Evolutionary conservation across 345 rosid species (phyloP).

Genomic region (Eucalyptus rudis): DNA sequence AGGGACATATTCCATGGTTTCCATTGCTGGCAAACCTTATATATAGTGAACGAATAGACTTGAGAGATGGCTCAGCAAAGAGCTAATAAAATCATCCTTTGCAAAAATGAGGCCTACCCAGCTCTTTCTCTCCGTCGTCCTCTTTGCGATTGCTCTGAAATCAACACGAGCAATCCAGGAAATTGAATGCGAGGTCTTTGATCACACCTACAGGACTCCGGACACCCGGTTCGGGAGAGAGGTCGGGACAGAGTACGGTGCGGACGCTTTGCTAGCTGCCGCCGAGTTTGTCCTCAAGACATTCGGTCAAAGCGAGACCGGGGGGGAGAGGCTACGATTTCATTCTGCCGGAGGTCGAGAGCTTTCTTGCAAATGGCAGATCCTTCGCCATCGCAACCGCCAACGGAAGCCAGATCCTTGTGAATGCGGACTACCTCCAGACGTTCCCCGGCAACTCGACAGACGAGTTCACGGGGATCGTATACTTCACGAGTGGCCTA

Average conservation of each 20-base stretch:
- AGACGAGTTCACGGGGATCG: neutral
- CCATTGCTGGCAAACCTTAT: neutral
- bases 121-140: neutral
- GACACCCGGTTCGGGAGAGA: neutral
- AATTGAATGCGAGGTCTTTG: neutral
- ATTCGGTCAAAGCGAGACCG: neutral
- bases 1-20: neutral
- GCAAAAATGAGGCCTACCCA: neutral
- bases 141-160: neutral
- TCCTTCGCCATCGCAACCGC: neutral
- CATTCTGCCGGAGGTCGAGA: neutral
- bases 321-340: neutral
- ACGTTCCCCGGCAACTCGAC: neutral
- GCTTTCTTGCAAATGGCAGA: neutral
- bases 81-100: neutral
- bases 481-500: neutral
- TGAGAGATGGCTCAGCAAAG: neutral
- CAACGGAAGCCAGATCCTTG: neutral
- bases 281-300: neutral
- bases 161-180: neutral
- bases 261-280: neutral
- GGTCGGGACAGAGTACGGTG: neutral
- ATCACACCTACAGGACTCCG: neutral
- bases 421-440: neutral
- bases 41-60: neutral